Conservation (phyloP, 140 eudicot species). For the Oenanthe javanica region DNA sequence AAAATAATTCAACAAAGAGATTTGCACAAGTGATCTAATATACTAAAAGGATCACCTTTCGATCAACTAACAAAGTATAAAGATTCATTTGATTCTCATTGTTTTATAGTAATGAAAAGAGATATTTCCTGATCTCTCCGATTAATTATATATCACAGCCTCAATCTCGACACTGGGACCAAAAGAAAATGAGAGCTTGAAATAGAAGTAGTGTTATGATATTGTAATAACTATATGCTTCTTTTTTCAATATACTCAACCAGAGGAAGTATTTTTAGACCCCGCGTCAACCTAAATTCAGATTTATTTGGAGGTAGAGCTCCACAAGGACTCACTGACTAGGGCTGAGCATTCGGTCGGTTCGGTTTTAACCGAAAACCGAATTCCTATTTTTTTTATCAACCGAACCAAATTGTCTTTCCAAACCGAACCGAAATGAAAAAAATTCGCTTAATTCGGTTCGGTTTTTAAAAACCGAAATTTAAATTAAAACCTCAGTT, state of each 20-base stretch:
- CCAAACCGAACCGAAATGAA: no score
- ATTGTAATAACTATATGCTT: no score
- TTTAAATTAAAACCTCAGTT: slow-evolving; percentile 55
- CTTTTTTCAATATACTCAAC: not conserved
- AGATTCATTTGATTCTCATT: not conserved
- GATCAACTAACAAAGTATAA: not conserved
- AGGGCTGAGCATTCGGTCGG: no score
- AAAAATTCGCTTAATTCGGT: no score
- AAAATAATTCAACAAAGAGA: not conserved
- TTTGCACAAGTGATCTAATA: not conserved
- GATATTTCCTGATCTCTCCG: not conserved
- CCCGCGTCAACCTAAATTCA: not conserved
- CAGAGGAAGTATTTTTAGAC: not conserved
- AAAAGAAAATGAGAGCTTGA: not conserved
- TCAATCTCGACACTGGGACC: not conserved
- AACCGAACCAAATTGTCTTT: no score
- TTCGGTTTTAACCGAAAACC: no score
- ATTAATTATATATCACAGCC: not conserved
- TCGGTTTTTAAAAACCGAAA: no score
- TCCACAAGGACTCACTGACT: no score
- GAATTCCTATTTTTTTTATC: no score
- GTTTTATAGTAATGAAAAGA: not conserved
- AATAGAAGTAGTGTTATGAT: not conserved
- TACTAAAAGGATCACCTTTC: not conserved
- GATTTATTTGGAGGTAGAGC: not conserved